phyloP scores from a whole-genome alignment of 306 rosid genomes.

The Dalbergia cultrata region DNA sequence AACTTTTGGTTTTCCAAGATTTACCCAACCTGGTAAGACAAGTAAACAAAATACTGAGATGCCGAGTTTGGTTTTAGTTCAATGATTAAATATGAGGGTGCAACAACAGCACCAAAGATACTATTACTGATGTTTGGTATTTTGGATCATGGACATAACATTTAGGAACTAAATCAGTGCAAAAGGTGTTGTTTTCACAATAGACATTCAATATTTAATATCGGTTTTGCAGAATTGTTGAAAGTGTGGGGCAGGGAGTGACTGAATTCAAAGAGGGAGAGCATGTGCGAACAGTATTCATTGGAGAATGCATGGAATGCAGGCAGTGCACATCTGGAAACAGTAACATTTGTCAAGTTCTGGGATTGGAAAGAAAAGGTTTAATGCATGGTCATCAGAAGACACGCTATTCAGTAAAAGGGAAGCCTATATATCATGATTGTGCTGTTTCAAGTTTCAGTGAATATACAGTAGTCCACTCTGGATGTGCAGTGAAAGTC shows the following conservation, averaged over 20 bases:
- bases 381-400: constrained; percentile 92
- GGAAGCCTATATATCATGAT: constrained; percentile 86
- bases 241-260: constrained; percentile 90
- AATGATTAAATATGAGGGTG: constrained; percentile 16
- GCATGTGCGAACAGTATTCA: constrained; percentile 92
- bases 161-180: constrained; percentile 11
- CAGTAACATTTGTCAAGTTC: constrained; percentile 80
- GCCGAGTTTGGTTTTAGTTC: constrained; percentile 7
- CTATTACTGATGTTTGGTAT: constrained; percentile 1
- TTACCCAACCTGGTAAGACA: no score
- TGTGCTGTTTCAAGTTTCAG: constrained; percentile 99
- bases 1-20: not conserved
- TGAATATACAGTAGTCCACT: constrained; percentile 88
- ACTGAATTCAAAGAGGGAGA: constrained; percentile 86
- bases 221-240: constrained; percentile 85
- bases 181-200: constrained; percentile 11
- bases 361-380: constrained; percentile 90
- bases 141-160: constrained; percentile 11
- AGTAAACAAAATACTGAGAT: no score
- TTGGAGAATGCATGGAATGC: constrained; percentile 88
- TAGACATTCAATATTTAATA: constrained; percentile 25
- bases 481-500: constrained; percentile 96
- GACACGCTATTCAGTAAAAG: constrained; percentile 87
- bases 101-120: not conserved
- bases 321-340: constrained; percentile 80